Evolutionary conservation across 345 rosid genomes (phyloP).

Genomic region (Cardamine chenopodiifolia): DNA sequence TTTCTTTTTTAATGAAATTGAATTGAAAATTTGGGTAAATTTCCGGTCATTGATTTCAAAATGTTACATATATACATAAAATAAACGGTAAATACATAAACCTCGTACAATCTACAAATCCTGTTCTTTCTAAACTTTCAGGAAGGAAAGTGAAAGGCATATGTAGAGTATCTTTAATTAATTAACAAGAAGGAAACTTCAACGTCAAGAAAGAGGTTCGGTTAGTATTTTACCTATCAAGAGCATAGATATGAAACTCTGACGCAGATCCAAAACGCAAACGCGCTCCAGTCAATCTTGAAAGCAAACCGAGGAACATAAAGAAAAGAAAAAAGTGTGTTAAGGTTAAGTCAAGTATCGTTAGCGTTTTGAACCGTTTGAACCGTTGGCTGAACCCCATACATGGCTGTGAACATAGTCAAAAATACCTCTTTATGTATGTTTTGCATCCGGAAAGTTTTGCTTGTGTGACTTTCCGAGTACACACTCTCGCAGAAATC

Average conservation of each 20-base stretch:
- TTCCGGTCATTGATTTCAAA: neutral
- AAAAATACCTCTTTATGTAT: no score
- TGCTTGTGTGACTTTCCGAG: no score
- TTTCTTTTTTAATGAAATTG: neutral
- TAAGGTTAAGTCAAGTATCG: slow-evolving; percentile 3
- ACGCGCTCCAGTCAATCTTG: slow-evolving; percentile 13
- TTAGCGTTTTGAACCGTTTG: slow-evolving; percentile 16
- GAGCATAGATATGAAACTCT: slow-evolving; percentile 8
- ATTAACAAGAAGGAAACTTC: slow-evolving; percentile 25
- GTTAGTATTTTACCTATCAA: slow-evolving; percentile 25
- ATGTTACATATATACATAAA: neutral
- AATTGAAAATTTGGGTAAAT: neutral
- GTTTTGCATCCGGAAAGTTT: no score
- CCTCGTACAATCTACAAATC: slow-evolving; percentile 31
- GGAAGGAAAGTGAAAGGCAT: slow-evolving; percentile 24
- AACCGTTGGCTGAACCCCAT: no score
- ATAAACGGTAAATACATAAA: slow-evolving; percentile 10
- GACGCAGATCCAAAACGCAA: slow-evolving; percentile 32
- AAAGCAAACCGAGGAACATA: slow-evolving; percentile 9
- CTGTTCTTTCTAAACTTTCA: neutral
- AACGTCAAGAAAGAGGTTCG: slow-evolving; percentile 6
- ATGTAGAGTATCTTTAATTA: slow-evolving; percentile 12
- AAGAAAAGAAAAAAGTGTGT: neutral
- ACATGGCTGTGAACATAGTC: no score
- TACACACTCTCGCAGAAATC: no score